Evolutionary conservation across 495 filamentous ascomycete species (phyloP).

Genomic region (Aspergillus diversus): DNA sequence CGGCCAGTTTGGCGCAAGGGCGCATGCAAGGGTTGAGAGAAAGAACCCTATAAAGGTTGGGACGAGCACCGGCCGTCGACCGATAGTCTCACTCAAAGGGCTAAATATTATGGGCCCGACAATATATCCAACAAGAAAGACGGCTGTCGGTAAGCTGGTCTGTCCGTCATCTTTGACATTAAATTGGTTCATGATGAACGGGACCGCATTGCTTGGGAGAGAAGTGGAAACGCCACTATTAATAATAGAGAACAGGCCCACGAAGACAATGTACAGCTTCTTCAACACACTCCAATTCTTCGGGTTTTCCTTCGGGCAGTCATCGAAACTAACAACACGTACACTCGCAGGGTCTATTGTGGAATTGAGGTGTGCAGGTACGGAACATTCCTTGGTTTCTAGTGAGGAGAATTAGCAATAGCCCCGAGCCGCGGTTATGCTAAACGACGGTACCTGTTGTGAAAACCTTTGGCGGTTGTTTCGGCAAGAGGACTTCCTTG

Average conservation of each 20-base stretch:
- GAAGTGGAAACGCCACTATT: constrained; percentile 75
- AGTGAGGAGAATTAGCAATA: not conserved
- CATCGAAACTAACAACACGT: constrained; percentile 13
- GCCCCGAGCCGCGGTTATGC: not conserved
- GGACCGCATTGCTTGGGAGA: constrained; percentile 67
- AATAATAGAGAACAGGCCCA: constrained; percentile 63
- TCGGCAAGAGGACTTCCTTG: not conserved
- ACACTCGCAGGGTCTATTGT: not conserved
- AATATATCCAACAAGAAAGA: constrained; percentile 74
- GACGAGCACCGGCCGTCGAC: constrained; percentile 64
- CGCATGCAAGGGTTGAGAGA: constrained; percentile 69
- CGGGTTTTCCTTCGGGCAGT: constrained; percentile 14
- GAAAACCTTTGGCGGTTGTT: not conserved
- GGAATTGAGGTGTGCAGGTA: not conserved
- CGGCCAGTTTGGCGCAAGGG: constrained; percentile 69
- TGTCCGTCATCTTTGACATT: constrained; percentile 40
- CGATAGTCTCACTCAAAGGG: constrained; percentile 72
- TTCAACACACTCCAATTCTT: constrained; percentile 36
- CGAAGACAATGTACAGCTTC: constrained; percentile 61
- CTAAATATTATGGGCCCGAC: constrained; percentile 69
- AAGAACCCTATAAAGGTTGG: constrained; percentile 65
- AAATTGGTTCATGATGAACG: constrained; percentile 51
- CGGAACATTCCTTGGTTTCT: not conserved
- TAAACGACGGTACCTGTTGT: not conserved
- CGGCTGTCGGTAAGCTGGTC: constrained; percentile 71